Evolutionary conservation across 1,139 yeast species (phyloP), one percentile per base, ranked within the genome.

Genomic region (Pichia sp.): DNA sequence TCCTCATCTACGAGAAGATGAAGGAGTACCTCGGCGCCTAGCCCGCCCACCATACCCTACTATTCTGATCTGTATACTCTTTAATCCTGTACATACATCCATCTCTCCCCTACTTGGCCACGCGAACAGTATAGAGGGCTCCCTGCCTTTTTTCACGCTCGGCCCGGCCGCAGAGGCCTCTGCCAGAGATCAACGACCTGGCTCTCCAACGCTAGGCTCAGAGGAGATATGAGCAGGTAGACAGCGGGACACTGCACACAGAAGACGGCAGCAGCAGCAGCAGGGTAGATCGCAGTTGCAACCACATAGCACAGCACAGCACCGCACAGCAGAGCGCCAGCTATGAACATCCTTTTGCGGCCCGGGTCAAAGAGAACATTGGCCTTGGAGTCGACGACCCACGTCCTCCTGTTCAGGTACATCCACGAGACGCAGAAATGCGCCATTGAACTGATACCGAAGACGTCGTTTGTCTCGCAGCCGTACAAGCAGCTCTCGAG

Each of bases 1-100:
- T 85, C 67, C 75, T 82, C 4, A 81, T 81, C 8, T 86, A 86
- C 62, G 92, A 85, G 65, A 74, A 77, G 54, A 65, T 75, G 57
- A 73, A 69, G 50, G 50, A 50, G 47, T 13, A 23, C 13, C 23
- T 45, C 32, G 48, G 31, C n/a, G 19, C 19, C 11, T 15, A 41
- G 11, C 44, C 11, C 26, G 41, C 7, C n/a, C 41, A 36, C 41
- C 16, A 4, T 36, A 36, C 44, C 13, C 13, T 41, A 41, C 16
- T 16, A 16, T 19, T 15, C 44, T 4, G 8, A 26, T 26, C 29
- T 26, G 29, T 26, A 26, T 26, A 26, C 29, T 26, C 26, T 23
- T 5, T 26, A 5, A 26, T 4, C 29, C 38, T 34, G 38, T 34
- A 34, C 38, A 34, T 34, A 34, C 26, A 23, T 23, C 26, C 26